Percentiles rank a stretch among this genome's conserved stretches.
phyloP scores from a whole-genome alignment of 2,329 filamentous ascomycete genomes.

The Epichloe hybrida region DNA sequence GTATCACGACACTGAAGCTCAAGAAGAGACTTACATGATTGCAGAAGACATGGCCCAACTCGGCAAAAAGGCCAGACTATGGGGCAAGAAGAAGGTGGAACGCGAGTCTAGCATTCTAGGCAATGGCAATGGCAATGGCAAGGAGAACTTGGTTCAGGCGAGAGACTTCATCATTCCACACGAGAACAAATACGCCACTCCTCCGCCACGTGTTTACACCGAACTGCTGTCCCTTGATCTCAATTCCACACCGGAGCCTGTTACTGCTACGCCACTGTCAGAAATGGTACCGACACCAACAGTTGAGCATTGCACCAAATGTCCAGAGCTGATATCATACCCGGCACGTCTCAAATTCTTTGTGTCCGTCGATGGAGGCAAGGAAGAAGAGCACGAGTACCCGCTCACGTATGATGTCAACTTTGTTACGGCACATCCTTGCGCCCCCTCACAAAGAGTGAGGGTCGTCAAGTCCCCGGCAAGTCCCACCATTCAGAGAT shows the following conservation, averaged over 20 bases:
- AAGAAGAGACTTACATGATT: neutral
- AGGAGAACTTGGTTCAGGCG: slow-evolving; percentile 39
- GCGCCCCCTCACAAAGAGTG: slow-evolving; percentile 42
- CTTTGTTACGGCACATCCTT: slow-evolving; percentile 55
- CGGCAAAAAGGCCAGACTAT: slow-evolving; percentile 44
- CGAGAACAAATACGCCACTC: slow-evolving; percentile 37
- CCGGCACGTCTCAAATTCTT: slow-evolving; percentile 23
- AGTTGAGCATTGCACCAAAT: slow-evolving; percentile 19
- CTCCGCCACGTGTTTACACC: slow-evolving; percentile 33
- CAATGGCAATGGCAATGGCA: slow-evolving; percentile 35
- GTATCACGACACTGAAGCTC: neutral
- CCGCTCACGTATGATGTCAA: slow-evolving; percentile 43
- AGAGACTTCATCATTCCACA: slow-evolving; percentile 50
- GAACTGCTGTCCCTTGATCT: slow-evolving; percentile 39
- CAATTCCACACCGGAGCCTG: slow-evolving; percentile 28
- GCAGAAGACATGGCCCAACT: slow-evolving; percentile 35
- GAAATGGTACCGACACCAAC: slow-evolving; percentile 26
- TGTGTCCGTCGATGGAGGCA: slow-evolving; percentile 24
- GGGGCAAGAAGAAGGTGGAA: slow-evolving; percentile 46
- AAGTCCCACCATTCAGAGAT: slow-evolving; percentile 47
- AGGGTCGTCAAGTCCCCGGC: slow-evolving; percentile 44
- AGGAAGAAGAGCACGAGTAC: slow-evolving; percentile 28
- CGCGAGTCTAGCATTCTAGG: slow-evolving; percentile 47
- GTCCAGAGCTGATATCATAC: slow-evolving; percentile 20
- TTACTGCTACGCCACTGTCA: slow-evolving; percentile 30